Conservation (phyloP, 805 yeast genomes). For the Yarrowia porcina region DNA sequence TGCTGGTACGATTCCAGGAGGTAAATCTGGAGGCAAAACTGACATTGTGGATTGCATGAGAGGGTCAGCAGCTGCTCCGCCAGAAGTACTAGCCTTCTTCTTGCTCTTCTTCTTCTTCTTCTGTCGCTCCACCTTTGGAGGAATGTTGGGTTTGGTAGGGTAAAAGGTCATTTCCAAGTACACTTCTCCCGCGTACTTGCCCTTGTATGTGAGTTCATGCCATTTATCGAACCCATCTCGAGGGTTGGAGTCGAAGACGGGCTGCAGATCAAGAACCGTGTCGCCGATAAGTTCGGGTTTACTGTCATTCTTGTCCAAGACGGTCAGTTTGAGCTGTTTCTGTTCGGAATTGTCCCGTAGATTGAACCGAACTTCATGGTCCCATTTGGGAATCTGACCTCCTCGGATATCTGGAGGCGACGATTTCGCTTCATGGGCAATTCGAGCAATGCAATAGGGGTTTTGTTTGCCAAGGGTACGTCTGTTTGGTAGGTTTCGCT, state of each 20-base stretch:
- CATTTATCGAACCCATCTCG: slow-evolving; percentile 81
- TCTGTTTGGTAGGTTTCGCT: slow-evolving; percentile 78
- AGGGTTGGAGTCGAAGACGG: slow-evolving; percentile 62
- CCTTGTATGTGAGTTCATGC: slow-evolving; percentile 67
- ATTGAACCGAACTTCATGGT: slow-evolving; percentile 40
- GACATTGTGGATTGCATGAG: background rate
- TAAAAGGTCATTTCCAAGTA: slow-evolving; percentile 90
- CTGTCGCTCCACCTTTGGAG: slow-evolving; percentile 28
- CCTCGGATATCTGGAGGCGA: slow-evolving; percentile 79
- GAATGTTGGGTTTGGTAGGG: slow-evolving; percentile 45
- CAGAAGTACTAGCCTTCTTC: background rate
- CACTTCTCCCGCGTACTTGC: slow-evolving; percentile 80
- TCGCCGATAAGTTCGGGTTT: slow-evolving; percentile 79
- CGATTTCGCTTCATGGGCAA: slow-evolving; percentile 76
- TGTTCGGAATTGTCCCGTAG: slow-evolving; percentile 39
- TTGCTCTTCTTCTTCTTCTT: slow-evolving; percentile 11
- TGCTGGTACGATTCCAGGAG: slow-evolving; percentile 16
- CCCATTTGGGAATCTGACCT: slow-evolving; percentile 91
- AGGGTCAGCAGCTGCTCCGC: too few species aligned
- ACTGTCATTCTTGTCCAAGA: slow-evolving; percentile 79
- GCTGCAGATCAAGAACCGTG: slow-evolving; percentile 70
- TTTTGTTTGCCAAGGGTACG: slow-evolving; percentile 87
- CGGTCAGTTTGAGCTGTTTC: slow-evolving; percentile 64
- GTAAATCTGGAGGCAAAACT: background rate
- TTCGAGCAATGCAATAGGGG: slow-evolving; percentile 80